Base-by-base conservation (phyloP, 108 stramenopile genomes). In the Stephanodiscus triporus region DNA sequence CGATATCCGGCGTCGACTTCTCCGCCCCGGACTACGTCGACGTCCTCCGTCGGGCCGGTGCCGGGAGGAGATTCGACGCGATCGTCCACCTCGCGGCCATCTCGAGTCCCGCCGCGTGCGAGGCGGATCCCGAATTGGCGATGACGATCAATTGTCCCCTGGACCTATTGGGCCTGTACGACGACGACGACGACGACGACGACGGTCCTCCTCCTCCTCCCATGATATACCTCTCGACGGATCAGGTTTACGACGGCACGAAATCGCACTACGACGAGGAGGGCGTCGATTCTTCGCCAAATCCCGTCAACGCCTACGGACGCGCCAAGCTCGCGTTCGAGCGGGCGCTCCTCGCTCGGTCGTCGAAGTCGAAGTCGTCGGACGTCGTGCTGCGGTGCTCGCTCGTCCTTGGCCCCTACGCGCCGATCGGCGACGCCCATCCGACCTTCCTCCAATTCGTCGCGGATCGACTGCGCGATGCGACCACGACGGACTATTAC, bases 181-280 rank as follows among this genome's bases (percentile, higher is more conserved):
- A 36, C 6, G 36, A 4, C 36, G 36, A 17, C 29, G 40, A 22
- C 49, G 6, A 36, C 6, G 36, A 4, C 36, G 36, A 17, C 29
- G 40, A 22, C 49, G n/a, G n/a, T n/a, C n/a, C n/a, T n/a, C n/a
- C n/a, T n/a, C n/a, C n/a, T n/a, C n/a, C 81, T 26, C 63, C 77
- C 0, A 50, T 78, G n/a, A 76, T 91, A 60, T 90, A 85, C n/a
- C 54, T 91, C 26, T 94, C 92, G 5, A 94, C 90, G 19, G 92
- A 94, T 83, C 92, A 94, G 78, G 92, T 91, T 2, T 94, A 90
- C 59, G 75, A 86, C 59, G 92, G 92, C 16, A 80, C 54, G 1
- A 74, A 88, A 32, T 36, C 30, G 11, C 71, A 63, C 68, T 87
- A 86, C 56, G 16, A 68, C 9, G 88, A 88, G 66, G 78, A 81